phyloP scores from a whole-genome alignment of 345 rosid species.

The Eucalyptus dawsonii region DNA sequence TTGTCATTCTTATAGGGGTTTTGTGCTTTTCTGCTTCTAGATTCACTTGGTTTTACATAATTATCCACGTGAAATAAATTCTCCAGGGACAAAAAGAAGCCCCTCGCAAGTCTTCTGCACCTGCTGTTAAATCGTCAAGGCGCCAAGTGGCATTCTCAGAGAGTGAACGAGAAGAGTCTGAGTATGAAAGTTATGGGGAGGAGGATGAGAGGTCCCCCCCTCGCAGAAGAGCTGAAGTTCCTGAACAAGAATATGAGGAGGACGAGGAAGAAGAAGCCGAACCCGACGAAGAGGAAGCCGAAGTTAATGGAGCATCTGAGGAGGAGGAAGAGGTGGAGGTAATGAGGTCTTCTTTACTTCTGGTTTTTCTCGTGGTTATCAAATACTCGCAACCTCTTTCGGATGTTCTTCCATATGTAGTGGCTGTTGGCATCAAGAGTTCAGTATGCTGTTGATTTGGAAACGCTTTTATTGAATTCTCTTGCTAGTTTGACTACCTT shows the following conservation, averaged over 20 bases:
- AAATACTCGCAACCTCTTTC: background rate
- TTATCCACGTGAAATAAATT: background rate
- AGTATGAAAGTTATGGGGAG: constrained; percentile 87
- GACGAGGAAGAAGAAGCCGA: constrained; percentile 68
- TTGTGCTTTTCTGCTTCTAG: background rate
- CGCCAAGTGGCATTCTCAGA: constrained; percentile 74
- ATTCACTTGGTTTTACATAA: background rate
- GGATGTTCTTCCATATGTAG: background rate
- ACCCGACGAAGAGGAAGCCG: constrained; percentile 37
- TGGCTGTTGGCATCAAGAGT: background rate
- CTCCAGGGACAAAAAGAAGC: constrained; percentile 59
- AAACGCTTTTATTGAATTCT: background rate
- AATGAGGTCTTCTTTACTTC: constrained; percentile 1
- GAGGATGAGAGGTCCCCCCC: constrained; percentile 54
- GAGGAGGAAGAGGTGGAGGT: constrained; percentile 76
- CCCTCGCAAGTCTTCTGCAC: constrained; percentile 43
- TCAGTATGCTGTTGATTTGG: background rate
- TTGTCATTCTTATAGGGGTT: background rate
- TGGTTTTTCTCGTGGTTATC: background rate
- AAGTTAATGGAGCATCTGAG: constrained; percentile 47
- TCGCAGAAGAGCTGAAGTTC: constrained; percentile 56
- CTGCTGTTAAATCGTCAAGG: constrained; percentile 44
- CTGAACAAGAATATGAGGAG: constrained; percentile 77
- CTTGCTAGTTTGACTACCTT: background rate
- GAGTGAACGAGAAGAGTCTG: constrained; percentile 92